Evolutionary conservation across 495 filamentous ascomycete genomes (phyloP).

Genomic region (Aspergillus olivimuriae): DNA sequence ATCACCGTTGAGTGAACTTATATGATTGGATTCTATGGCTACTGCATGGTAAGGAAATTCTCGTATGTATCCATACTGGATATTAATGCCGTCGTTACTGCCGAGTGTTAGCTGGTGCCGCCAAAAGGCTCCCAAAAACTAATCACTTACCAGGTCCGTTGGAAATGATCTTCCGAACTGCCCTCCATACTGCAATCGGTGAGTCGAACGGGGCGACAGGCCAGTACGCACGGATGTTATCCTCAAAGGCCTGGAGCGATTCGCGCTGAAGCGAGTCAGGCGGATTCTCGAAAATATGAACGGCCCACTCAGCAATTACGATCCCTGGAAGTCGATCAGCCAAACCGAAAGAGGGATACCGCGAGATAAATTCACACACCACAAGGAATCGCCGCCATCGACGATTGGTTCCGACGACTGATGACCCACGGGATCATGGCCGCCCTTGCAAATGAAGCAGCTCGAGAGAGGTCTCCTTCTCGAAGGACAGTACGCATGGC

Average conservation of each 20-base stretch:
- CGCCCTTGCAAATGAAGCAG: neutral
- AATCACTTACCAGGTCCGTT: neutral
- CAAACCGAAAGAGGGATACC: neutral
- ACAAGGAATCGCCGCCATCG: neutral
- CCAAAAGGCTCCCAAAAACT: no score
- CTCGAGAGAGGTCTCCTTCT: neutral
- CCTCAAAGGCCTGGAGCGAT: neutral
- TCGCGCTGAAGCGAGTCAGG: neutral
- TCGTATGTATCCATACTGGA: neutral
- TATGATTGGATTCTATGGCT: neutral
- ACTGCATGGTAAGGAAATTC: neutral
- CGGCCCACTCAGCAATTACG: neutral
- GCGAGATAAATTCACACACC: neutral
- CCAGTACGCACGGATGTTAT: neutral
- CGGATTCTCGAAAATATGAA: neutral
- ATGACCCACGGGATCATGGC: neutral
- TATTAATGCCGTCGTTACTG: neutral
- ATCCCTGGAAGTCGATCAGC: neutral
- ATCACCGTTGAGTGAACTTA: no score
- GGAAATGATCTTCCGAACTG: neutral
- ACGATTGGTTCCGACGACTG: neutral
- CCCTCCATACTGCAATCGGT: neutral
- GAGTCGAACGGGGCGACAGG: neutral
- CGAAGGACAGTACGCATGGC: neutral
- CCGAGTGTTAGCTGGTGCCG: neutral